Conservation (phyloP, 2,329 filamentous ascomycete genomes). For the Pseudocercospora fuligena region DNA sequence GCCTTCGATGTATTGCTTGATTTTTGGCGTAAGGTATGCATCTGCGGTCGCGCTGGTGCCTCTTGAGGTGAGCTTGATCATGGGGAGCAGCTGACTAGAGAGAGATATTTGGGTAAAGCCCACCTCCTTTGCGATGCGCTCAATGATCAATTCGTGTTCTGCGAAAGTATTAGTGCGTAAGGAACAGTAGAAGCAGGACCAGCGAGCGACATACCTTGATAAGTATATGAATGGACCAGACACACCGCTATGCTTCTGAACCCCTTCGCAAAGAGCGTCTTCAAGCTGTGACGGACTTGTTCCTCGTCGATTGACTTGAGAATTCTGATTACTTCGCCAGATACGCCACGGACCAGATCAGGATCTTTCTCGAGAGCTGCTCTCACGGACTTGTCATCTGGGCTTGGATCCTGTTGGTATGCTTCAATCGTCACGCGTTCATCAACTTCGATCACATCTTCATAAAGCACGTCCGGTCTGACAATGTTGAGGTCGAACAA, state of each 20-base stretch:
- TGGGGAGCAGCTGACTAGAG: conserved; percentile 77
- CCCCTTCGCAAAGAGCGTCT: conserved; percentile 68
- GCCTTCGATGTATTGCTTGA: conserved; percentile 69
- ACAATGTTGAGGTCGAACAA: conserved; percentile 87
- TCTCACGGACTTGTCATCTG: conserved; percentile 39
- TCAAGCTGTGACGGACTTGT: conserved; percentile 62
- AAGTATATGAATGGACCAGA: conserved; percentile 87
- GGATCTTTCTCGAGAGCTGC: conserved; percentile 40
- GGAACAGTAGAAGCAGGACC: conserved; percentile 4
- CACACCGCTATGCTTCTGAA: conserved; percentile 83
- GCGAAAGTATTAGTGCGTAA: conserved; percentile 39
- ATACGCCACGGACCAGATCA: conserved; percentile 70
- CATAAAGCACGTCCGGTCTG: conserved; percentile 83
- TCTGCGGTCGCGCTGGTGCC: conserved; percentile 76
- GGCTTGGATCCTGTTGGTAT: conserved; percentile 64
- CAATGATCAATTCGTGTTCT: conserved; percentile 77
- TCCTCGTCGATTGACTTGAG: conserved; percentile 63
- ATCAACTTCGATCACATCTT: conserved; percentile 78
- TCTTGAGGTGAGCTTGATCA: conserved; percentile 73
- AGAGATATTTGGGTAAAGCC: conserved; percentile 81
- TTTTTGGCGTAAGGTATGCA: conserved; percentile 76
- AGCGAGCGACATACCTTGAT: conserved; percentile 48
- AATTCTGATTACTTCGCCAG: conserved; percentile 74
- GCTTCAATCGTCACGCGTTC: conserved; percentile 88
- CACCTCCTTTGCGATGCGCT: conserved; percentile 74